Conservation (phyloP, 2,329 filamentous ascomycete species). For the Trichoderma gracile region DNA sequence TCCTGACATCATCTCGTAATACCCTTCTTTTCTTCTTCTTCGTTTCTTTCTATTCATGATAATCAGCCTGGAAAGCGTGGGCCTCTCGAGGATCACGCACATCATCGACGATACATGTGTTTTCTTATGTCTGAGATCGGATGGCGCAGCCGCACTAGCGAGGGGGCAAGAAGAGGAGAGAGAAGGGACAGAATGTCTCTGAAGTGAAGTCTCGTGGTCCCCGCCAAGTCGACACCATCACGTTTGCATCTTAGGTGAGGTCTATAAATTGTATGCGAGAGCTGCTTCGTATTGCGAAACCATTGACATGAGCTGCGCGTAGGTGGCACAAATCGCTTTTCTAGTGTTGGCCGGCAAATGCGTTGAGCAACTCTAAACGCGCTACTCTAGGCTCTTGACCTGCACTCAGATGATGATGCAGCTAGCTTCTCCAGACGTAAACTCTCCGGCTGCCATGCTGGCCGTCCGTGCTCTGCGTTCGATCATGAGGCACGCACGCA, state of each 20-base stretch:
- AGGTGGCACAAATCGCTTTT: not conserved
- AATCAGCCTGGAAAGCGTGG: not conserved
- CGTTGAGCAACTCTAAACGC: not conserved
- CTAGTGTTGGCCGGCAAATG: not conserved
- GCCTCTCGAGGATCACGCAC: not conserved
- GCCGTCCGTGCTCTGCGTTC: not conserved
- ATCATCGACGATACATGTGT: not conserved
- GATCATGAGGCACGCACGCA: not conserved
- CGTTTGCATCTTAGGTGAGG: not conserved
- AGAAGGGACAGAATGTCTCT: not conserved
- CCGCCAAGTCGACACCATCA: not conserved
- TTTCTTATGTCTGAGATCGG: conserved; percentile 7
- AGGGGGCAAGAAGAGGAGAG: not conserved
- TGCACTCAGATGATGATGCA: too few relatives aligned
- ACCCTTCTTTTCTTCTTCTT: not conserved
- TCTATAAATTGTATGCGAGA: not conserved
- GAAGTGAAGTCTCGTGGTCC: not conserved
- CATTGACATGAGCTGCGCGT: not conserved
- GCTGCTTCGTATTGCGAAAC: not conserved
- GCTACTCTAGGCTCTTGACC: not conserved
- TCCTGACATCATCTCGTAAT: conserved; percentile 12
- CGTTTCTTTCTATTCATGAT: not conserved
- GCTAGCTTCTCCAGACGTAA: not conserved
- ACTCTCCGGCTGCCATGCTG: not conserved
- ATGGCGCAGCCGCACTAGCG: conserved; percentile 7